Base-by-base conservation (phyloP, 768 basidiomycete genomes). In the Grammothele lineata region DNA sequence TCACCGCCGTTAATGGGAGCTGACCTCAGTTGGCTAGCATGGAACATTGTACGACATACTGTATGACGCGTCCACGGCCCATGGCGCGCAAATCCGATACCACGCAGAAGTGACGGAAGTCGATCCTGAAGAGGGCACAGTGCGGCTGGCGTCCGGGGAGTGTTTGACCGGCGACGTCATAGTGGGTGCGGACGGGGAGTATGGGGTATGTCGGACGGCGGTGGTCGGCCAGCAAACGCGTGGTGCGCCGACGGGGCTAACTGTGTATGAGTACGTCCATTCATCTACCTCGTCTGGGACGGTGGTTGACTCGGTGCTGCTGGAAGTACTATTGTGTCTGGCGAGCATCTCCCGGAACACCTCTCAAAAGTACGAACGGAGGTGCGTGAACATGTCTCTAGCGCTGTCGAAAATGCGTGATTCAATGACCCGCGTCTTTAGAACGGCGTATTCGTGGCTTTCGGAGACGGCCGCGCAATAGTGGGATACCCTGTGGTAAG, bases 161-260 rank as follows among this genome's bases (percentile, higher is more conserved):
- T 51, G 53, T n/a, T n/a, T 68, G 11, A 39, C 51, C 4, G 63
- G 59, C 14, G 68, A 70, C 37, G 50, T 69, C 12, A 48, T 70
- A 14, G 49, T 70, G 21, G 69, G 67, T 15, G 69, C 69, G n/a
- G 68, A 69, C 41, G 68, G 69, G 37, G 48, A 47, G 24, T 53
- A 43, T 25, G 64, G 66, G 10, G 34, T 57, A 1, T 56, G 53
- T 35, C 58, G 64, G 9, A 33, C 38, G 15, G 35, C 51, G 2
- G 27, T 59, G n/a, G 45, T 53, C 4, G 59, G 57, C 0, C 47
- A 56, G 6, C 26, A 48, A 7, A 53, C 51, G 25, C 33, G 39
- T 15, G 47, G 45, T 18, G 44, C 35, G 6, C 48, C 51, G 9
- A 59, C 55, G 5, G 62, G 62, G 21, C 19, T 60, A 37, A 55